Conservation (phyloP, 768 basidiomycete genomes). For the Gautieria morchelliformis region DNA sequence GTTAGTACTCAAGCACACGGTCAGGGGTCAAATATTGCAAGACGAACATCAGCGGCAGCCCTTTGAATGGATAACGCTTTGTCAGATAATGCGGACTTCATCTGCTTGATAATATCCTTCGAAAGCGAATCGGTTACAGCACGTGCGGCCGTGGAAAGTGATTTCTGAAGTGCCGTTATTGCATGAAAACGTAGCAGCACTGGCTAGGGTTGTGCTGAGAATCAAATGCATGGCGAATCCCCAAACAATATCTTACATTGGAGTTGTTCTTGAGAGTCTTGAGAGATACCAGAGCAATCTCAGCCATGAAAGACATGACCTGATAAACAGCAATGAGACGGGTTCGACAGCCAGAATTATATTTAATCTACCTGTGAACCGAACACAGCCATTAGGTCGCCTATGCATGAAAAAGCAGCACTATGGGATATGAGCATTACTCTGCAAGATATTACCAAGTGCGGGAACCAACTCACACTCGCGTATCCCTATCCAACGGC, state of each 20-base stretch:
- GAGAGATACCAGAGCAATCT: slow-evolving; percentile 57
- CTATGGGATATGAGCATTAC: slow-evolving; percentile 27
- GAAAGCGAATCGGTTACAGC: slow-evolving; percentile 69
- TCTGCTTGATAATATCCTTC: slow-evolving; percentile 81
- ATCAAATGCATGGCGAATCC: slow-evolving; percentile 1
- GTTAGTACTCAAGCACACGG: slow-evolving; percentile 12
- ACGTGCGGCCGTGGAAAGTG: slow-evolving; percentile 69
- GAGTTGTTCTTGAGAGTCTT: slow-evolving; percentile 63
- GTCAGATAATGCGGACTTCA: slow-evolving; percentile 65
- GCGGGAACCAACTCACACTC: slow-evolving; percentile 43
- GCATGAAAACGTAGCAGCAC: slow-evolving; percentile 79
- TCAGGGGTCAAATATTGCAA: slow-evolving; percentile 1
- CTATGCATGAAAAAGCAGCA: slow-evolving; percentile 78
- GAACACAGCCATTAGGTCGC: slow-evolving; percentile 77
- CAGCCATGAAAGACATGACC: slow-evolving; percentile 95
- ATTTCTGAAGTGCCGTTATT: slow-evolving; percentile 65
- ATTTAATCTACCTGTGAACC: slow-evolving; percentile 65
- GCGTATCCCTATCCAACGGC: slow-evolving; percentile 48
- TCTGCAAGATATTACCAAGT: background rate
- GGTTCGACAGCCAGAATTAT: background rate
- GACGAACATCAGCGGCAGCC: slow-evolving; percentile 62
- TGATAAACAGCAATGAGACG: slow-evolving; percentile 20
- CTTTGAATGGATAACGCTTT: slow-evolving; percentile 82
- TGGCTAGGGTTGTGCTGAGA: slow-evolving; percentile 35
- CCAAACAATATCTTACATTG: slow-evolving; percentile 37